Evolutionary conservation across 2,329 filamentous ascomycete genomes (phyloP), one percentile per base, ranked within the genome.

Genomic region (Fusarium goolgardi): DNA sequence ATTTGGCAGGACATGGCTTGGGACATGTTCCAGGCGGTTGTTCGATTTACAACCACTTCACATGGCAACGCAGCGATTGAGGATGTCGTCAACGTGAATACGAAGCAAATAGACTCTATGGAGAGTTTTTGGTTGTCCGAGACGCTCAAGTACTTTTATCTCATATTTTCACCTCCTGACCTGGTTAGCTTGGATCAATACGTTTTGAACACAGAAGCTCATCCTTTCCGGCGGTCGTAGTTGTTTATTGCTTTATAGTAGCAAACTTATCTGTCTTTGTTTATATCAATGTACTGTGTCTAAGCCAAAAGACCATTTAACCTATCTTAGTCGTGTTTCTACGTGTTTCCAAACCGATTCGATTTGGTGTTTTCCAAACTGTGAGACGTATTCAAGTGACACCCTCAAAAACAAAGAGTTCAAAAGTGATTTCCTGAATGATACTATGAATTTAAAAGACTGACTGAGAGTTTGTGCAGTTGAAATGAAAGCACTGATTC

Each of bases 91-190:
- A 70, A 65, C 27, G 53, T 47, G 4, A 69, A 75, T 15, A 77
- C 78, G 1, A 66, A 79, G 20, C 79, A 82, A 66, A 75, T 80
- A 29, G 89, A 92, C 69, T 84, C 84, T 6, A 90, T 90, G 87
- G 88, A 92, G 81, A 90, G 86, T 63, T 92, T 91, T 71, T 93
- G 90, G 88, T 80, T 90, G 71, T 87, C 88, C 0, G 90, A 93
- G 80, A 93, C 90, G 18, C 78, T 93, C 61, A 93, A 92, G 78
- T 93, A 93, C 67, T 92, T 92, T 58, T 93, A 90, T 69, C 76
- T 93, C 50, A 85, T 92, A 29, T 93, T 92, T 70, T 87, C 86
- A 23, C 85, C 90, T 18, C 86, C 88, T 1, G 82, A 85, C n/a
- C 71, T 88, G 31, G 81, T 91, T 40, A 90, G 83, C 72, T 76